Conservation (phyloP, 176 grass and related monocot genomes). For the barley (Hordeum vulgare) region DNA sequence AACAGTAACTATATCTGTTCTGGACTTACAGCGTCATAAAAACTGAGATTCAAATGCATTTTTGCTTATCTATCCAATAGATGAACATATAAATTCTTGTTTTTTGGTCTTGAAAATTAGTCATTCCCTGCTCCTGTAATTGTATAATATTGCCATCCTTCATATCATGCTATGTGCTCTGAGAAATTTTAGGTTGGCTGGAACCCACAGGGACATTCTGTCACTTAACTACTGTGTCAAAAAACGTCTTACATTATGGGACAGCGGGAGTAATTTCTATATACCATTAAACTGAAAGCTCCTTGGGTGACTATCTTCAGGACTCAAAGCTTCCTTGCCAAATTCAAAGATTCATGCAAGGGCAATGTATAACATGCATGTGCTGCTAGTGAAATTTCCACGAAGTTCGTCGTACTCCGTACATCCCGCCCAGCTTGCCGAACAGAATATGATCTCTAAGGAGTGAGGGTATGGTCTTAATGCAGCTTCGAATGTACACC, state of each 20-base stretch:
- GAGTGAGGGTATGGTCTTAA: not conserved
- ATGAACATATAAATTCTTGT: slow-evolving; percentile 1
- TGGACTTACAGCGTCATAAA: not conserved
- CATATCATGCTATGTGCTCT: not conserved
- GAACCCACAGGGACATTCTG: not conserved
- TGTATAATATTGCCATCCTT: not conserved
- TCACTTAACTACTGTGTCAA: not conserved
- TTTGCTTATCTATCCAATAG: not conserved
- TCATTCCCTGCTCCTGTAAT: not conserved
- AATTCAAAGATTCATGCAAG: slow-evolving; percentile 7
- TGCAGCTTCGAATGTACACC: slow-evolving; percentile 13
- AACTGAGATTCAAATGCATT: not conserved
- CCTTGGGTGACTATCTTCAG: not conserved
- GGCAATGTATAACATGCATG: not conserved
- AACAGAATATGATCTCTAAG: slow-evolving; percentile 26
- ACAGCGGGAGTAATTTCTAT: too few relatives aligned
- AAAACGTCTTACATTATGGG: too few relatives aligned
- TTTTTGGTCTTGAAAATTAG: not conserved
- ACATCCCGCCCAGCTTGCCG: not conserved
- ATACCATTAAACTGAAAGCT: not conserved
- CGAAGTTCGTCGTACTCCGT: not conserved
- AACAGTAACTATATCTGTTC: not conserved
- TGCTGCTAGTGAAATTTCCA: not conserved
- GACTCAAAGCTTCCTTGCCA: not conserved
- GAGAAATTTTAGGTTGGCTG: not conserved